Evolutionary conservation across 164 flowering plant species (phyloP).

Genomic region (Litsea cubeba): DNA sequence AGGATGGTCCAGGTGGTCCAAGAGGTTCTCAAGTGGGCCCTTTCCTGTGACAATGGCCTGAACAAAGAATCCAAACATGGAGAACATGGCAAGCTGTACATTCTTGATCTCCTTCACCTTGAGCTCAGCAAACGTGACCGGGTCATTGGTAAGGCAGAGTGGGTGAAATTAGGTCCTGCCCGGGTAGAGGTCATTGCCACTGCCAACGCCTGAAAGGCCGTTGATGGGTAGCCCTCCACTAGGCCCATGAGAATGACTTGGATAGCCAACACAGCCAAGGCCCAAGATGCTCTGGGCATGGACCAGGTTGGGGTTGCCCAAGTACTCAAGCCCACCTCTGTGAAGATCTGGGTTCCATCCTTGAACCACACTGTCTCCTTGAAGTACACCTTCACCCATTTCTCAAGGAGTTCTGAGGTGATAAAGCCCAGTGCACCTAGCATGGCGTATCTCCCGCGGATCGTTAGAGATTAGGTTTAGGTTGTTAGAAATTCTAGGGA

Average conservation of each 20-base stretch:
- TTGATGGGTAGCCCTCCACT: conserved; percentile 67
- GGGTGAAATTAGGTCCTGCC: conserved; percentile 69
- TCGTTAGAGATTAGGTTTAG: too few species aligned
- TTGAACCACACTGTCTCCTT: conserved; percentile 85
- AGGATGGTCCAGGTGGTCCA: too few species aligned
- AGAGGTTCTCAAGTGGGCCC: conserved; percentile 30
- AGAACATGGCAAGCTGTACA: conserved; percentile 75
- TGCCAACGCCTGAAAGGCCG: too few species aligned
- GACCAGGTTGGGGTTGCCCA: conserved; percentile 75
- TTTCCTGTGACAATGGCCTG: conserved; percentile 74
- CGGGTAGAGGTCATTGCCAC: too few species aligned
- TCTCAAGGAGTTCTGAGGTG: conserved; percentile 63
- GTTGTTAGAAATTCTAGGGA: too few species aligned
- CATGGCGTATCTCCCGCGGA: conserved; percentile 63
- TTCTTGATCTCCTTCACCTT: conserved; percentile 84
- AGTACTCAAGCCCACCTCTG: conserved; percentile 70
- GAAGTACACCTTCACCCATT: conserved; percentile 63
- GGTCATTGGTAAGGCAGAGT: conserved; percentile 70
- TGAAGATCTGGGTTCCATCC: conserved; percentile 69
- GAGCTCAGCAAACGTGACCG: conserved; percentile 64
- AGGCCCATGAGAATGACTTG: conserved; percentile 72
- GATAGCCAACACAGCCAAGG: conserved; percentile 55
- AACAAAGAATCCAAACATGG: conserved; percentile 81
- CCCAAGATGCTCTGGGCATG: conserved; percentile 64
- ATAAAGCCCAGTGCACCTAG: conserved; percentile 78